Evolutionary conservation across 2,329 filamentous ascomycete genomes (phyloP).

Genomic region (Penicillium sp.): DNA sequence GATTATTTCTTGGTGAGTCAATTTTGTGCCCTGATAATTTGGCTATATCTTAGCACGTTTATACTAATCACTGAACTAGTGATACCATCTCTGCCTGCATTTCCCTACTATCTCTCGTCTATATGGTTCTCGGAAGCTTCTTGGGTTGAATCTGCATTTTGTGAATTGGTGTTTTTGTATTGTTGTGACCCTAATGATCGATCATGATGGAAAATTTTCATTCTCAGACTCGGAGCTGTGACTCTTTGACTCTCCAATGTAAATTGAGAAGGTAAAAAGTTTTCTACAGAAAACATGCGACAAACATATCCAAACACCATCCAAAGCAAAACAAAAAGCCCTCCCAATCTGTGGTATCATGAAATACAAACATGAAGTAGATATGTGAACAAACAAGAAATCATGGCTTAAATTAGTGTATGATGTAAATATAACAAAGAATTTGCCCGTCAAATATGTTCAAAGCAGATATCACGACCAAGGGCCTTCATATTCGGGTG

Average conservation of each 20-base stretch:
- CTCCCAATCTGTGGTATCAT: slow-evolving; percentile 15
- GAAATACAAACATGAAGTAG: slow-evolving; percentile 3
- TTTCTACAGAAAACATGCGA: background rate
- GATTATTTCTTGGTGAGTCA: slow-evolving; percentile 80
- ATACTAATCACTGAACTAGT: slow-evolving; percentile 19
- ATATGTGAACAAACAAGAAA: background rate
- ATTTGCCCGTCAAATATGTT: background rate
- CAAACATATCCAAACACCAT: background rate
- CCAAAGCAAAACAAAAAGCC: background rate
- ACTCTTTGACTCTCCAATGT: background rate
- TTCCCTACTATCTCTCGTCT: slow-evolving; percentile 7
- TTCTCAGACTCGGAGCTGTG: background rate
- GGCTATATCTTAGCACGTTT: background rate
- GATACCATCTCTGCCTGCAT: slow-evolving; percentile 27
- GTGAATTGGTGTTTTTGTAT: slow-evolving; percentile 26
- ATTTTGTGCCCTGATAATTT: background rate
- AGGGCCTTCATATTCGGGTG: slow-evolving; percentile 10
- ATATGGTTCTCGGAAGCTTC: slow-evolving; percentile 16
- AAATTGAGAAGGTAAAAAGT: background rate
- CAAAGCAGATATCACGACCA: slow-evolving; percentile 16
- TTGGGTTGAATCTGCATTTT: slow-evolving; percentile 22
- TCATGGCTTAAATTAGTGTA: background rate
- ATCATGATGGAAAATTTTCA: slow-evolving; percentile 22
- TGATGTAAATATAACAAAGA: background rate
- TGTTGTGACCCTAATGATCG: slow-evolving; percentile 28